phyloP scores from a whole-genome alignment of 176 grass and related monocot species.

The Bonia amplexicaulis region DNA sequence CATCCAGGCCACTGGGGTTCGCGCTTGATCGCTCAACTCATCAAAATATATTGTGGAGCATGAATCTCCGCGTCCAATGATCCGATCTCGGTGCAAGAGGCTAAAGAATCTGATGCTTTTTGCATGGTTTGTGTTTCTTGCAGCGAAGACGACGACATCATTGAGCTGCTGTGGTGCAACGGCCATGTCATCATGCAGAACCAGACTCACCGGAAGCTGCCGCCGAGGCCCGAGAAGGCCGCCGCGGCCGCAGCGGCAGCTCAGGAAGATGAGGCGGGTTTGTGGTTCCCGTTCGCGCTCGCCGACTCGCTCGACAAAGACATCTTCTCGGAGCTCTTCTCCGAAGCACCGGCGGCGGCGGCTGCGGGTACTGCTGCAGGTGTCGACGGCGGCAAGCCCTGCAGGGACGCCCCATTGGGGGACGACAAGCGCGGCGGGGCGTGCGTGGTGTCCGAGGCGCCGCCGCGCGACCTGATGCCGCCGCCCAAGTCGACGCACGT shows the following conservation, averaged over 20 bases:
- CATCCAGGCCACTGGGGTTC: slow-evolving; percentile 42
- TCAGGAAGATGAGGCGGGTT: slow-evolving; percentile 51
- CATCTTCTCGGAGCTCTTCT: slow-evolving; percentile 72
- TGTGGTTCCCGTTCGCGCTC: slow-evolving; percentile 67
- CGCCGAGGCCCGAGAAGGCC: slow-evolving; percentile 31
- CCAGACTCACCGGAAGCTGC: slow-evolving; percentile 53
- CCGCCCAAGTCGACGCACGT: slow-evolving; percentile 52
- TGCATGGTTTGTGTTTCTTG: background rate
- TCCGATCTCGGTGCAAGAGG: background rate
- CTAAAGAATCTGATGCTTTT: background rate
- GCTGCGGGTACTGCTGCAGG: background rate
- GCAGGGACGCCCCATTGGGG: background rate
- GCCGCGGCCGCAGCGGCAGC: background rate
- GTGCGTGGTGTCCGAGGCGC: slow-evolving; percentile 14
- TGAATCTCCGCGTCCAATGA: background rate
- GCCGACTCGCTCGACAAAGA: slow-evolving; percentile 76
- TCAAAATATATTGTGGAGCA: background rate
- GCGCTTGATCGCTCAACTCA: background rate
- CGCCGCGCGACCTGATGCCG: slow-evolving; percentile 55
- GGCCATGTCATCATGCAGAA: slow-evolving; percentile 84
- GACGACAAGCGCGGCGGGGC: background rate
- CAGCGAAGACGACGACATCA: slow-evolving; percentile 67
- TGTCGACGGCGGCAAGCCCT: background rate
- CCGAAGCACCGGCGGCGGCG: slow-evolving; percentile 7
- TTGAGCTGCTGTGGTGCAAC: slow-evolving; percentile 82